Base-by-base conservation (phyloP, 805 yeast species). In the Sugiyamaella marilandica region DNA sequence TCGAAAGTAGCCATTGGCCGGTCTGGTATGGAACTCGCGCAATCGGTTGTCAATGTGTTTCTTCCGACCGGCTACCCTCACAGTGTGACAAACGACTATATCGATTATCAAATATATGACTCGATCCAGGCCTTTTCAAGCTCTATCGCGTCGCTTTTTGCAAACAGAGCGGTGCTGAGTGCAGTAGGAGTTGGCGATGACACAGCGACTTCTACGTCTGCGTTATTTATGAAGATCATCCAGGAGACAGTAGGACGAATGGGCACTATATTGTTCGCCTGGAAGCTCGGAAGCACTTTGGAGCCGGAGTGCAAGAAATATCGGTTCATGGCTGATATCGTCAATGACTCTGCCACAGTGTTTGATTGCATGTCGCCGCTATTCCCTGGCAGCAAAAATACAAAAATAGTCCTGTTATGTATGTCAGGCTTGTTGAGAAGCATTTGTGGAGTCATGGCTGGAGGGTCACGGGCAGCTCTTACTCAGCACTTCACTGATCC, bases 111-210 rank as follows among this genome's bases (percentile, higher is more conserved):
- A 57, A 63, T 65, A n/a, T 68, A 57, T 50, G 72, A 68, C 56
- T 67, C 73, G 19, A 53, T 69, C 32, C 72, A 68, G 55, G 72
- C 72, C 11, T 68, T 68, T 50, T 63, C 69, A 13, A 53, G 62
- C 46, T 63, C 72, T 7, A 67, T 68, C 36, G 69, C 70, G 5
- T 49, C 55, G 14, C 54, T 68, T 39, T 57, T 68, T 47, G 72
- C 71, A 32, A 68, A 66, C 49, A 55, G 72, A 3, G 66, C 70
- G 13, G 69, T 68, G 10, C 55, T 68, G 33, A 46, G 55, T 31
- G 71, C 70, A 14, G 70, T 68, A 11, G 72, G 72, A 2, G 72
- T 68, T 2, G 72, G 72, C 31, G 71, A 69, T 52, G 62, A 60
- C 31, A 46, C 59, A 11, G 70, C 72, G 5, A 63, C 70, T 18